A percentile compares a stretch with the other conserved stretches of the same genome.
These are phyloP conservation scores for Cladosporium halotolerans DNA, from an alignment of 2,329 filamentous ascomycete genomes.

Conservation along the genomic window DNA sequence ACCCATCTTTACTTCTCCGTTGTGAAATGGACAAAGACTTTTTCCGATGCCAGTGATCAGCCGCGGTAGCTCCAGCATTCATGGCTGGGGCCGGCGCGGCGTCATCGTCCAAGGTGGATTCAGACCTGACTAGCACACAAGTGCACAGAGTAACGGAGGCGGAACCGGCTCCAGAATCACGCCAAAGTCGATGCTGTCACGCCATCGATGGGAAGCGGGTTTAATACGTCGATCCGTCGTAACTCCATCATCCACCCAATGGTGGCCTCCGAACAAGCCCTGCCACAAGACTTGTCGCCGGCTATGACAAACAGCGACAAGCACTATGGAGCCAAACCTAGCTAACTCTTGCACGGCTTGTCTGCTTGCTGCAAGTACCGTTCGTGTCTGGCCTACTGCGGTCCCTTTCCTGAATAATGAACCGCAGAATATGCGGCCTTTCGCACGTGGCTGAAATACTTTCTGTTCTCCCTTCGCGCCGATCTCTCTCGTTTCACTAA, in stretches of 20 bases:
- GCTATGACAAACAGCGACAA: constrained; percentile 6
- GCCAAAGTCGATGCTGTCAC: constrained; percentile 1
- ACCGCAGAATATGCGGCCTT: constrained; percentile 9
- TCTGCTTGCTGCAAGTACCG: background rate
- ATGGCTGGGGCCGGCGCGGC: background rate
- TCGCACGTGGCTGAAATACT: constrained; percentile 1
- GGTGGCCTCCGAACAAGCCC: background rate
- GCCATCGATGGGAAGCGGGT: constrained; percentile 8
- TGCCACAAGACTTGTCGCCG: background rate
- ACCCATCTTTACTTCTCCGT: background rate
- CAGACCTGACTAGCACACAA: no score
- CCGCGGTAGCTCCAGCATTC: background rate
- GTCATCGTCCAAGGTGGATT: no score
- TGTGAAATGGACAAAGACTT: constrained; percentile 5
- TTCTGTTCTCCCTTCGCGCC: background rate
- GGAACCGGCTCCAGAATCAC: background rate
- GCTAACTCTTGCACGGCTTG: constrained; percentile 4
- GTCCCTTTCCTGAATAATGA: background rate
- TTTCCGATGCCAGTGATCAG: background rate
- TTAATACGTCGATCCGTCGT: constrained; percentile 7
- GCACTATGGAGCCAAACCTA: constrained; percentile 8
- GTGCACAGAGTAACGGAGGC: no score
- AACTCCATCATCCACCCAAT: constrained; percentile 1
- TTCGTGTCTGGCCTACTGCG: background rate
- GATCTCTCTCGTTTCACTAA: background rate